phyloP scores from a whole-genome alignment of 768 basidiomycete genomes.

The Nidula microcarpa region DNA sequence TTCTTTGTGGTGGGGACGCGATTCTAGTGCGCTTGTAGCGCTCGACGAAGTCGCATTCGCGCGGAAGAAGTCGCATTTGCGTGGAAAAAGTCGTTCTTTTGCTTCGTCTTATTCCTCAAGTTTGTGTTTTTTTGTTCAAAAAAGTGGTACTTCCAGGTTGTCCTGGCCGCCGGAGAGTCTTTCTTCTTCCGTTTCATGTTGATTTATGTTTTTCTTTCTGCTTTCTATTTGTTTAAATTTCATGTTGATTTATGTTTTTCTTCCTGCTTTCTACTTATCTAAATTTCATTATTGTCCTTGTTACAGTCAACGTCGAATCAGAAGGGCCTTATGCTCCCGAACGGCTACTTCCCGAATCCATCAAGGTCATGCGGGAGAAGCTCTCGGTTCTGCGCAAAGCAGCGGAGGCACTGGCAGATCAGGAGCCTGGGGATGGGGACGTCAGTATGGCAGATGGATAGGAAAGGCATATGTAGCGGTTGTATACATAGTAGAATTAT shows the following conservation, averaged over 20 bases:
- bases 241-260: background rate
- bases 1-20: no score
- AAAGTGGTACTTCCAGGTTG: no score
- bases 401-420: slow-evolving; percentile 52
- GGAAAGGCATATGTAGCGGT: no score
- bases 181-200: background rate
- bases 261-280: no score
- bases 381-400: slow-evolving; percentile 56
- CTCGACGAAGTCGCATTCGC: background rate
- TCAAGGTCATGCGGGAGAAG: slow-evolving; percentile 81
- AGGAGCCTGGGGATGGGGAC: slow-evolving; percentile 35
- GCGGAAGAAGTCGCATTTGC: background rate
- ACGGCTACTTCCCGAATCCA: slow-evolving; percentile 75
- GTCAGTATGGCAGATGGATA: slow-evolving; percentile 49
- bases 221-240: no score
- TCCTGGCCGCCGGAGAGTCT: slow-evolving; percentile 5
- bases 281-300: background rate
- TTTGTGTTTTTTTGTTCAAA: no score
- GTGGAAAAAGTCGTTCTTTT: background rate
- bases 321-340: slow-evolving; percentile 87
- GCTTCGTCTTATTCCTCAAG: background rate
- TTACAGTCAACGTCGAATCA: slow-evolving; percentile 82
- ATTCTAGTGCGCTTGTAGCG: no score
- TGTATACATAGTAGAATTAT: no score
- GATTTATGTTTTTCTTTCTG: no score